These are phyloP conservation scores for Candida insectorum DNA, from an alignment of 805 yeast species.

Conservation along the genomic window DNA sequence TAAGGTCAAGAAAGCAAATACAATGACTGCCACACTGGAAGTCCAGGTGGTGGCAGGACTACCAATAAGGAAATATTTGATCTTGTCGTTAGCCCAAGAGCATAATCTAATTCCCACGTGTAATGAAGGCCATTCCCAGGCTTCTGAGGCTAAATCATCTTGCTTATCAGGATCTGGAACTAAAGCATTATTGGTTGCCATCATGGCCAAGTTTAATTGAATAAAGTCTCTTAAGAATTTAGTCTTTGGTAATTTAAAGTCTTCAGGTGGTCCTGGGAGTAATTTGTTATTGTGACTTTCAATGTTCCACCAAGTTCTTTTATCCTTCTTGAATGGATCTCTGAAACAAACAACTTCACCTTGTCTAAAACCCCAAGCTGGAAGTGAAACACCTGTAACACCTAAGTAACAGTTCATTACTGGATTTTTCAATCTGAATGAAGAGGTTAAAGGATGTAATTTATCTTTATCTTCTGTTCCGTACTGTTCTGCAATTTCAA, in stretches of 20 bases:
- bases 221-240: slow-evolving; percentile 69
- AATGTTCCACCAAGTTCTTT: slow-evolving; percentile 86
- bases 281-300: slow-evolving; percentile 63
- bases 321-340: slow-evolving; percentile 66
- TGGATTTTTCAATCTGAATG: slow-evolving; percentile 70
- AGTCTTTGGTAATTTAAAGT: slow-evolving; percentile 68
- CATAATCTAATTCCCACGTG: slow-evolving; percentile 73
- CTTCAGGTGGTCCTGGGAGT: slow-evolving; percentile 58
- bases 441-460: slow-evolving; percentile 79
- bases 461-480: slow-evolving; percentile 49
- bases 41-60: slow-evolving; percentile 72
- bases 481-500: slow-evolving; percentile 63
- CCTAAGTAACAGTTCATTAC: slow-evolving; percentile 79
- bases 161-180: slow-evolving; percentile 70
- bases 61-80: slow-evolving; percentile 65
- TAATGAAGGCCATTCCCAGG: slow-evolving; percentile 84
- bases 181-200: slow-evolving; percentile 79
- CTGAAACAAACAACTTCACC: slow-evolving; percentile 88
- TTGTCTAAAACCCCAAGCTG: slow-evolving; percentile 97
- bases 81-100: slow-evolving; percentile 56
- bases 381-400: slow-evolving; percentile 76
- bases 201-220: slow-evolving; percentile 73
- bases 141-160: slow-evolving; percentile 67
- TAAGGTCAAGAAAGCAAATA: slow-evolving; percentile 46
- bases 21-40: slow-evolving; percentile 57